Base-by-base conservation (phyloP, 2,329 filamentous ascomycete species). In the Xylaria sp. region DNA sequence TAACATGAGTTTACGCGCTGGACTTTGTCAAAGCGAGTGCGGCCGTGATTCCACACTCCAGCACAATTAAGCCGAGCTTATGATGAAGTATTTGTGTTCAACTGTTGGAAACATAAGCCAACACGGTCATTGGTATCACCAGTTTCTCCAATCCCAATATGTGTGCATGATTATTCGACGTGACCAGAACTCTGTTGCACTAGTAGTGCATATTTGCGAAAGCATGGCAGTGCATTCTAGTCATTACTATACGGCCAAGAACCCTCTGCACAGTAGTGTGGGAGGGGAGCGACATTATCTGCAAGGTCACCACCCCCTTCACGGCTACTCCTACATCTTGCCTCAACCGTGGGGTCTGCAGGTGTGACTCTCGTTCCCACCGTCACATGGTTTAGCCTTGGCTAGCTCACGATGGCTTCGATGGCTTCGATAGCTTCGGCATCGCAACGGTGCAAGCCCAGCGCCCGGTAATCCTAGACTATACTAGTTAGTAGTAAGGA, bases 341-440 rank as follows among this genome's bases (percentile, higher is more conserved):
- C 54, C n/a, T 60, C 29, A 41, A 25, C 38, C 61, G 57, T 46
- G 61, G 57, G 46, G 54, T 54, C 25, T 29, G 54, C 38, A 54
- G 52, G 54, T 31, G 47, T 53, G 52, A 54, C 54, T 58, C 48
- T 46, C 44, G 58, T 55, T 52, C 52, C 53, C 40, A 25, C 27
- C 37, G 19, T 63, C 48, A 59, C 40, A 58, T 57, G 49, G 48
- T 52, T 60, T 60, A 29, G 31, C 38, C 53, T 54, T 63, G 46
- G 43, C 53, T 65, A 64, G 61, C 53, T 47, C 58, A 52, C 58
- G 58, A 64, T 59, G 53, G 64, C 64, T 62, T 64, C 55, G 55
- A 60, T 58, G 48, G 63, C 63, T 63, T 66, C 60, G 37, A 59
- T 57, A 66, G 59, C 49, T 63, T 65, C 58, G 64, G 63, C 61